Evolutionary conservation across 805 yeast species (phyloP), one percentile per base, ranked within the genome.

Genomic region (Metschnikowia rubicola): DNA sequence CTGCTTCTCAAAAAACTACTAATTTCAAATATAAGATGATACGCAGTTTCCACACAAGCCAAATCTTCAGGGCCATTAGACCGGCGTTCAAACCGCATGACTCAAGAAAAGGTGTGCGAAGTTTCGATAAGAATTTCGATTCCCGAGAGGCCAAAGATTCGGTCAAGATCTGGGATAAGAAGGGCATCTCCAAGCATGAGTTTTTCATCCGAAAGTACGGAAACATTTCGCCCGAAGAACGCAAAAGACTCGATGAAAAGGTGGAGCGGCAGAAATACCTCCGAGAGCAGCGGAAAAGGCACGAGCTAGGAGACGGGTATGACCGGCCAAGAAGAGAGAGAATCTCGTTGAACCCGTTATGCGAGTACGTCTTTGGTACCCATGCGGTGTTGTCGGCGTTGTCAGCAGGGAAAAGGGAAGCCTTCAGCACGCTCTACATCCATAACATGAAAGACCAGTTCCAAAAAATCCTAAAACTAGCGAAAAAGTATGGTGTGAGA

Each of bases 331-430:
- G 42, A 30, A 40, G 44, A n/a, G 53, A 48, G n/a, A 45, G 48
- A 30, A 35, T 46, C 26, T 48, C 48, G 35, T 43, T 55, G 30
- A 74, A 76, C 44, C 83, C 86, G 0, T 60, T 80, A 32, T 64
- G 75, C 41, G 96, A 89, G 59, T 84, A 83, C 59, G 65, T 89
- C 3, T 88, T 76, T 59, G 97, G 97, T 8, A 81, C 84, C 0
- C 83, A 86, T 46, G 70, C 95, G 0, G 92, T 90, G 2, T 53
- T 75, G 12, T 84, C 96, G 1, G 96, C 89, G 0, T 67, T 90
- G 48, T 61, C 66, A 17, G 77, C 83, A 8, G 67, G 71, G 21
- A 78, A 76, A 46, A 74, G 96, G 53, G 70, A 64, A 11, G 74
- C 73, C 43, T 78, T 75, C 61, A 75, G 78, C 33, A 74, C 73